Evolutionary conservation across 2,329 filamentous ascomycete genomes (phyloP).

Genomic region (Ceratocystis alfenasii): DNA sequence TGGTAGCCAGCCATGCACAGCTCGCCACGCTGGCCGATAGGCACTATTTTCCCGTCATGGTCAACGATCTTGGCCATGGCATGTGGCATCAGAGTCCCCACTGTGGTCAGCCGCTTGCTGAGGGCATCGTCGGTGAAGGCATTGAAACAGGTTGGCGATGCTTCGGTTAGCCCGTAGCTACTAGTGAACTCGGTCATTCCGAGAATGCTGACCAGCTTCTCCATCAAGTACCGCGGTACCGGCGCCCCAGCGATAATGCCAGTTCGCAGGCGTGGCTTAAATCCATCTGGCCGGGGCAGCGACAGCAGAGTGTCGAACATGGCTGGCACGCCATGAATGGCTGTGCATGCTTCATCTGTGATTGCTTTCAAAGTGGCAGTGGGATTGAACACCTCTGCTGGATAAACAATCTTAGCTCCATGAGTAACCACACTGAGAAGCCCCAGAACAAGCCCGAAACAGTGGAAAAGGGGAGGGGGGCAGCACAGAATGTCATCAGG

Average conservation of each 20-base stretch:
- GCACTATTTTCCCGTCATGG: conserved; percentile 51
- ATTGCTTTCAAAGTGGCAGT: conserved; percentile 54
- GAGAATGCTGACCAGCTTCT: conserved; percentile 55
- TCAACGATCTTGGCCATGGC: conserved; percentile 67
- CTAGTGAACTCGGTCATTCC: conserved; percentile 65
- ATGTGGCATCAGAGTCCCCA: conserved; percentile 66
- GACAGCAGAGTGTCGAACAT: conserved; percentile 64
- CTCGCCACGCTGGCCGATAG: conserved; percentile 57
- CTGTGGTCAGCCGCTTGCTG: conserved; percentile 54
- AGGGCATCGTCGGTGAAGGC: conserved; percentile 63
- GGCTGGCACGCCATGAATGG: conserved; percentile 68
- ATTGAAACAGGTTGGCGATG: conserved; percentile 70
- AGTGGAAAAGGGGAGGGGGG: conserved; percentile 75
- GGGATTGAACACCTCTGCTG: conserved; percentile 61
- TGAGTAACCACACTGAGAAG: conserved; percentile 61
- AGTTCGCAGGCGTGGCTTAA: conserved; percentile 48
- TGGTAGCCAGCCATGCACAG: conserved; percentile 70
- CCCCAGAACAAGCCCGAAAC: conserved; percentile 69
- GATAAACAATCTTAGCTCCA: conserved; percentile 64
- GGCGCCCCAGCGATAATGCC: conserved; percentile 71
- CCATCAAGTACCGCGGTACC: conserved; percentile 63
- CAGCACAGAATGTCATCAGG: conserved; percentile 61
- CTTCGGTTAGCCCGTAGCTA: conserved; percentile 64
- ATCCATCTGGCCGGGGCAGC: conserved; percentile 32
- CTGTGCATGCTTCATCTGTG: conserved; percentile 56